These are phyloP conservation scores for Epichloe aotearoae DNA, from an alignment of 2,329 filamentous ascomycete genomes.

Conservation along the genomic window DNA sequence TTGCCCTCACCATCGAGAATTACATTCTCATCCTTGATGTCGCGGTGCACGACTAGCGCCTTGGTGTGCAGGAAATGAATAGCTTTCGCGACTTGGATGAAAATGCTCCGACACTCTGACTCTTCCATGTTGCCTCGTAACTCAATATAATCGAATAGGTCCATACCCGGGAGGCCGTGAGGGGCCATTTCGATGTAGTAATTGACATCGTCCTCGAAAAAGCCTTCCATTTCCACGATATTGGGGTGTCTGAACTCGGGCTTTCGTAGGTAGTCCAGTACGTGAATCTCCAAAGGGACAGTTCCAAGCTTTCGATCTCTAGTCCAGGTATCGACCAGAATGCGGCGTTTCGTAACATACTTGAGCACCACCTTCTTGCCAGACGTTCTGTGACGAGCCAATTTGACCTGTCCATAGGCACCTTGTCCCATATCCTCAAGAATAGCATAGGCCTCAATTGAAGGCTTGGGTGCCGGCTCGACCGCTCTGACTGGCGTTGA, in stretches of 20 bases:
- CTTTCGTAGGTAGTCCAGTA: slow-evolving; percentile 79
- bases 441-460: slow-evolving; percentile 80
- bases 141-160: slow-evolving; percentile 98
- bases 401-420: slow-evolving; percentile 93
- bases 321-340: slow-evolving; percentile 97
- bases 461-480: slow-evolving; percentile 51
- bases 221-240: slow-evolving; percentile 60
- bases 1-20: slow-evolving; percentile 88
- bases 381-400: slow-evolving; percentile 72
- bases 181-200: slow-evolving; percentile 99
- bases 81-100: slow-evolving; percentile 80
- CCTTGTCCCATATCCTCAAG: slow-evolving; percentile 98
- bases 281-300: slow-evolving; percentile 92
- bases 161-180: slow-evolving; percentile 92
- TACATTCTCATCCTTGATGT: slow-evolving; percentile 98
- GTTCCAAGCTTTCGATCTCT: slow-evolving; percentile 85
- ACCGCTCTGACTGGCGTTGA: slow-evolving; percentile 21
- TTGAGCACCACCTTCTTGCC: slow-evolving; percentile 86
- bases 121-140: slow-evolving; percentile 94
- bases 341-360: slow-evolving; percentile 92
- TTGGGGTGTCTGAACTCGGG: slow-evolving; percentile 55
- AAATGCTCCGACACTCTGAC: slow-evolving; percentile 84
- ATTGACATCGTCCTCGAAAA: slow-evolving; percentile 71
- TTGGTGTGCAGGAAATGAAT: slow-evolving; percentile 85
- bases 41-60: slow-evolving; percentile 84